Conservation (phyloP, 179 eudicot genomes). For the Sideroxylon spinosum region DNA sequence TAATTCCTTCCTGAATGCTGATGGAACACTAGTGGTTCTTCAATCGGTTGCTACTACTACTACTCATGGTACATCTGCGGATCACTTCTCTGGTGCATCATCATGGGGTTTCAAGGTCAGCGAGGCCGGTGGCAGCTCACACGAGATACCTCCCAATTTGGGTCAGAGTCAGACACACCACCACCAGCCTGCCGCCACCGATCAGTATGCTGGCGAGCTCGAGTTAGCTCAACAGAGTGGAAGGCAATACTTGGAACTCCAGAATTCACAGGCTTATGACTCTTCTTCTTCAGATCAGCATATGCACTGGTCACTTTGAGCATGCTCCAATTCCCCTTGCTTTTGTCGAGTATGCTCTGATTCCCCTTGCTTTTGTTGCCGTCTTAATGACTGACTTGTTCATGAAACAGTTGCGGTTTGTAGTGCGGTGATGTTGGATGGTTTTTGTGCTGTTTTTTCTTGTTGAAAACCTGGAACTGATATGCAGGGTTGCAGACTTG, state of each 20-base stretch:
- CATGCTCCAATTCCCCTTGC: background rate
- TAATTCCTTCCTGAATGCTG: conserved; percentile 33
- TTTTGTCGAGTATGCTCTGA: no score
- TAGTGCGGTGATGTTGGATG: background rate
- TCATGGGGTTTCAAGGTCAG: conserved; percentile 54
- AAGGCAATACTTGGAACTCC: conserved; percentile 48
- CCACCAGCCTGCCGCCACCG: conserved; percentile 10
- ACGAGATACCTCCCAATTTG: conserved; percentile 34
- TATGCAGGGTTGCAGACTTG: background rate
- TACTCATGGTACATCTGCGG: conserved; percentile 30
- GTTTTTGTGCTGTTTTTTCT: background rate
- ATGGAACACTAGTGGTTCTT: conserved; percentile 36
- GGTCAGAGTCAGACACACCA: conserved; percentile 57
- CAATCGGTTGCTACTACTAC: conserved; percentile 24
- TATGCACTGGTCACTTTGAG: conserved; percentile 65
- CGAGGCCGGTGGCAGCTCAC: conserved; percentile 32
- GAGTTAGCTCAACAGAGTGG: conserved; percentile 48
- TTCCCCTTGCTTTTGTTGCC: background rate
- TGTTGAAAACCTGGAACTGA: background rate
- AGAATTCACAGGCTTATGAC: conserved; percentile 51
- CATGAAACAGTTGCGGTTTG: no score
- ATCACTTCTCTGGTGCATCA: conserved; percentile 35
- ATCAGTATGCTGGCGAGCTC: conserved; percentile 35
- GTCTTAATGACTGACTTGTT: background rate
- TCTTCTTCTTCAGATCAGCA: conserved; percentile 41